A percentile compares a stretch with the other conserved stretches of the same genome.
These are phyloP conservation scores for Saccharomycopsis sp. DNA, from an alignment of 805 yeast species.

Conservation along the genomic window DNA sequence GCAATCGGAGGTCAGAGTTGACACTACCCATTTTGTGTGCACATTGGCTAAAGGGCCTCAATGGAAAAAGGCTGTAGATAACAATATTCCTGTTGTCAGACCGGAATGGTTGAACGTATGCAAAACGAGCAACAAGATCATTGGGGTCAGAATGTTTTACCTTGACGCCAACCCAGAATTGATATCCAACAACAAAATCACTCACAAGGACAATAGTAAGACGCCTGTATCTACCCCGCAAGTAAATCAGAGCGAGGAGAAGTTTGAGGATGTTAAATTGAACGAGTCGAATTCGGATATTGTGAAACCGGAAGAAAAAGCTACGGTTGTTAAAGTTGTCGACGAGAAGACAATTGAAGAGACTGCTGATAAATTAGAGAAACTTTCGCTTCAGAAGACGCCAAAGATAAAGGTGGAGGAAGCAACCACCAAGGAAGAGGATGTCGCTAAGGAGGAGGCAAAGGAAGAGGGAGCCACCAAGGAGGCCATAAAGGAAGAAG, in stretches of 20 bases:
- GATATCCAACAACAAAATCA: constrained; percentile 12
- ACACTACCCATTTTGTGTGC: constrained; percentile 90
- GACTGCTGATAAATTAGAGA: constrained; percentile 6
- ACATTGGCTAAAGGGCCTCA: constrained; percentile 68
- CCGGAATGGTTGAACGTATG: constrained; percentile 98
- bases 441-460: neutral
- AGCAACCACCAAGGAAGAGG: neutral
- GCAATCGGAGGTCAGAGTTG: constrained; percentile 68
- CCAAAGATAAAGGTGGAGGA: constrained; percentile 3
- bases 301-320: neutral
- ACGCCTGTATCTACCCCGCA: neutral
- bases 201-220: constrained; percentile 2
- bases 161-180: constrained; percentile 21
- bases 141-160: constrained; percentile 86
- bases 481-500: constrained; percentile 1
- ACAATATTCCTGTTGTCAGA: constrained; percentile 87
- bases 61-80: constrained; percentile 70
- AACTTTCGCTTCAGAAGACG: constrained; percentile 2
- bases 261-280: constrained; percentile 19
- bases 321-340: constrained; percentile 3
- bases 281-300: constrained; percentile 5
- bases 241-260: neutral
- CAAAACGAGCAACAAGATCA: constrained; percentile 85
- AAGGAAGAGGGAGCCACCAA: constrained; percentile 2
- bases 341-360: constrained; percentile 19